phyloP scores from a whole-genome alignment of 2,329 filamentous ascomycete genomes.

The Diaporthe nobilis region DNA sequence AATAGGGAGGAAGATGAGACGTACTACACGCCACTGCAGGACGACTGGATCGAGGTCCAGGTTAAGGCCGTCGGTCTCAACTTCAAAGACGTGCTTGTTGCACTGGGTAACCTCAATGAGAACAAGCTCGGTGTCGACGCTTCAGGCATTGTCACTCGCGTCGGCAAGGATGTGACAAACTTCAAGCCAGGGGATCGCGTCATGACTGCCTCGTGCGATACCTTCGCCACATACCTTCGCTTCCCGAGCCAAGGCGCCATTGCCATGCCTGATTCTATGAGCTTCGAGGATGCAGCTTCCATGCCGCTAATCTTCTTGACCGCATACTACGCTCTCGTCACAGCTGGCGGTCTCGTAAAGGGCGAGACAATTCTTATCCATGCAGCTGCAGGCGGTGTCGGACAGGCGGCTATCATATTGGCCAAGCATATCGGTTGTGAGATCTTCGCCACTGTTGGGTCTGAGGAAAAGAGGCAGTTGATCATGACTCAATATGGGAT shows the following conservation, averaged over 20 bases:
- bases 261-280: constrained; percentile 15
- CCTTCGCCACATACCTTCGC: background rate
- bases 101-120: background rate
- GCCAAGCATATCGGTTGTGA: constrained; percentile 53
- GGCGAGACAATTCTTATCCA: constrained; percentile 58
- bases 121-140: constrained; percentile 1
- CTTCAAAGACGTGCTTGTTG: constrained; percentile 31
- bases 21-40: background rate
- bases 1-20: constrained; percentile 12
- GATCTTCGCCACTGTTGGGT: constrained; percentile 56
- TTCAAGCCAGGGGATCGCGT: constrained; percentile 30
- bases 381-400: constrained; percentile 57
- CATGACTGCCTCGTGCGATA: background rate
- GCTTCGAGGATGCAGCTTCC: constrained; percentile 35
- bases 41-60: constrained; percentile 43
- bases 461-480: constrained; percentile 51
- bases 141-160: background rate
- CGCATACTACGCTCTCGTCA: constrained; percentile 57
- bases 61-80: constrained; percentile 52
- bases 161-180: constrained; percentile 38
- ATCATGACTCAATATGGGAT: constrained; percentile 54
- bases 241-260: background rate
- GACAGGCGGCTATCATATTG: constrained; percentile 58
- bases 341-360: constrained; percentile 47
- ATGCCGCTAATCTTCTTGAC: constrained; percentile 41